Conservation (phyloP, 2,329 filamentous ascomycete genomes). For the Fusarium torreyae region DNA sequence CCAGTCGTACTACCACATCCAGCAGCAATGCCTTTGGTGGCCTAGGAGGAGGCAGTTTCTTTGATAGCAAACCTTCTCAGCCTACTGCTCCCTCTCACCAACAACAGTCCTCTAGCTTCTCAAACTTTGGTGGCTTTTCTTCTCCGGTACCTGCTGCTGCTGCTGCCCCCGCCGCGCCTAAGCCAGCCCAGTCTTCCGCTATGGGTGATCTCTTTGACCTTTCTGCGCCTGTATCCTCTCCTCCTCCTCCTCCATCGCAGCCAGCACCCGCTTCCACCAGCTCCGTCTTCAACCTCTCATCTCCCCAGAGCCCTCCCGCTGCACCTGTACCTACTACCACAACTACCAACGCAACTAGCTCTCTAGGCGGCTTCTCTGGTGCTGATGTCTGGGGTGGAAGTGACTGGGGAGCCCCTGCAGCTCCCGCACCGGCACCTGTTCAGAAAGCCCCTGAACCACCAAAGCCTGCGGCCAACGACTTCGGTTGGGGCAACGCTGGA, state of each 20-base stretch:
- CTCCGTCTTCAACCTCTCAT: conserved; percentile 88
- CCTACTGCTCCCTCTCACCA: conserved; percentile 66
- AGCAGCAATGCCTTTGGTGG: conserved; percentile 64
- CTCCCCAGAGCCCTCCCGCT: conserved; percentile 63
- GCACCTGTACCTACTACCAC: conserved; percentile 59
- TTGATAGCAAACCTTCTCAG: conserved; percentile 79
- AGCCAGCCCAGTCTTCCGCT: conserved; percentile 67
- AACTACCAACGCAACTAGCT: conserved; percentile 50
- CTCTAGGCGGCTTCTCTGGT: conserved; percentile 60
- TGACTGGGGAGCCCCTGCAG: conserved; percentile 81
- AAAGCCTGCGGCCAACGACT: conserved; percentile 69
- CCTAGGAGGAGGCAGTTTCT: conserved; percentile 84
- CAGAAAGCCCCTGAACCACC: conserved; percentile 74
- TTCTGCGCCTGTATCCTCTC: conserved; percentile 66
- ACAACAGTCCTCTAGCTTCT: conserved; percentile 69
- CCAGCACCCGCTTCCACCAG: conserved; percentile 61
- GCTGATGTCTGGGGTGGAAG: conserved; percentile 89
- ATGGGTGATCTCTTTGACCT: conserved; percentile 90
- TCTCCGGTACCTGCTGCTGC: conserved; percentile 59
- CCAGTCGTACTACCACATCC: conserved; percentile 54
- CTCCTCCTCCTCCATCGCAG: conserved; percentile 59
- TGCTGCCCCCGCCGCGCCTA: conserved; percentile 54
- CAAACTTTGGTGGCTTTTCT: conserved; percentile 75
- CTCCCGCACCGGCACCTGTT: conserved; percentile 60
- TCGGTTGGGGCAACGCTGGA: conserved; percentile 69